Evolutionary conservation across 2,329 filamentous ascomycete species (phyloP).

Genomic region (Aspergillus vadensis): DNA sequence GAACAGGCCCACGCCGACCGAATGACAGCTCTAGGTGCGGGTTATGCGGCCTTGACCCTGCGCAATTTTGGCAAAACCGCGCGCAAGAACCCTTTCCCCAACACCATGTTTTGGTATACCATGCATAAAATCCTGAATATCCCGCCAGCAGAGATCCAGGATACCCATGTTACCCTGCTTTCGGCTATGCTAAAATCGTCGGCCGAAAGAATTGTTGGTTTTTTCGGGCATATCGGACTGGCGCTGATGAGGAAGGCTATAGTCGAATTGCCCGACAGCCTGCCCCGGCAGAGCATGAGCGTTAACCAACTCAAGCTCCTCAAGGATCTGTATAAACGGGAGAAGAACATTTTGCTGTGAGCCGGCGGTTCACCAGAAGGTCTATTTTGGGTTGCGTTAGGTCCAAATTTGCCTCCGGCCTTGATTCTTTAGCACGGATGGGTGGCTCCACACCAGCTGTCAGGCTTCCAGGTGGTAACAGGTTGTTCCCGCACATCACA

Average conservation of each 20-base stretch:
- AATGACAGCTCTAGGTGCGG: constrained; percentile 80
- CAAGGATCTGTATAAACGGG: constrained; percentile 39
- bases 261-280: constrained; percentile 66
- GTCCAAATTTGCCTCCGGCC: neutral
- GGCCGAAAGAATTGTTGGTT: constrained; percentile 72
- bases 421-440: neutral
- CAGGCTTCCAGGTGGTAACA: neutral
- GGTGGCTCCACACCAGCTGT: neutral
- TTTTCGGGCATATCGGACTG: constrained; percentile 78
- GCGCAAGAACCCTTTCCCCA: constrained; percentile 73
- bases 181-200: constrained; percentile 72
- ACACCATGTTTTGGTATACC: constrained; percentile 78
- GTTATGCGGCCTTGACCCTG: constrained; percentile 79
- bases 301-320: constrained; percentile 43
- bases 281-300: constrained; percentile 40
- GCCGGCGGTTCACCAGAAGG: neutral
- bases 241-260: constrained; percentile 70
- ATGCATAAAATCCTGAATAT: constrained; percentile 77
- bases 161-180: constrained; percentile 72
- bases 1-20: constrained; percentile 77
- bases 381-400: neutral
- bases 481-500: neutral
- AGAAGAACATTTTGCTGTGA: constrained; percentile 43
- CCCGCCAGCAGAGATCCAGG: constrained; percentile 65
- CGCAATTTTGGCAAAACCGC: constrained; percentile 75